phyloP scores from a whole-genome alignment of 176 grass and related monocot species.

The Hordeum marinum region DNA sequence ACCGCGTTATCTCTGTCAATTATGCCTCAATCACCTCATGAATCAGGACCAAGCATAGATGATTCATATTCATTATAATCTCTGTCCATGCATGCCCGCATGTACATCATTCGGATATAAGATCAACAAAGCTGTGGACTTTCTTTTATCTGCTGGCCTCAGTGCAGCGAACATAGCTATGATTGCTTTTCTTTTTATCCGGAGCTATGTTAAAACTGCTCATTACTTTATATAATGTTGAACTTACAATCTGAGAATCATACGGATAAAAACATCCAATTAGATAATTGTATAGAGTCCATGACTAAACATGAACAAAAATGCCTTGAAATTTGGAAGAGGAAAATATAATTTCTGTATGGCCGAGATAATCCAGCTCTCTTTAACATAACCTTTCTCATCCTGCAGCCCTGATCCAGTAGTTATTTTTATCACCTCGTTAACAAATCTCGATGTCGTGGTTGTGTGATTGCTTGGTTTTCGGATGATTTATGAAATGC shows the following conservation, averaged over 20 bases:
- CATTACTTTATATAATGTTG: background rate
- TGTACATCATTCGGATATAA: background rate
- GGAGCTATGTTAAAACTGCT: too few species aligned
- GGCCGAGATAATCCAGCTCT: background rate
- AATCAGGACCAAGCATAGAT: background rate
- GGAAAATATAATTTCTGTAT: background rate
- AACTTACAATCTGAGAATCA: background rate
- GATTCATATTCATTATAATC: background rate
- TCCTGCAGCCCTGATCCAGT: background rate
- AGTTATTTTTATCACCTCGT: background rate
- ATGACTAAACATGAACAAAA: background rate
- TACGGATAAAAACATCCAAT: background rate
- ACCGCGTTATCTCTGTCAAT: background rate
- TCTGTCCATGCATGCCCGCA: background rate
- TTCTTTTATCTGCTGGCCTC: background rate
- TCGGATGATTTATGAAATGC: too few species aligned
- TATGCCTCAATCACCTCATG: background rate
- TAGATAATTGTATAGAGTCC: background rate
- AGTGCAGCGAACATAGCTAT: background rate
- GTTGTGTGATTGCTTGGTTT: too few species aligned
- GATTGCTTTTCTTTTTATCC: background rate
- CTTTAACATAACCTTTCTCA: background rate
- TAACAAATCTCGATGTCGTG: too few species aligned
- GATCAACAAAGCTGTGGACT: background rate
- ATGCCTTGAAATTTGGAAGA: background rate